phyloP scores from a whole-genome alignment of 1,139 yeast species.

The Fermentozyma sake region DNA sequence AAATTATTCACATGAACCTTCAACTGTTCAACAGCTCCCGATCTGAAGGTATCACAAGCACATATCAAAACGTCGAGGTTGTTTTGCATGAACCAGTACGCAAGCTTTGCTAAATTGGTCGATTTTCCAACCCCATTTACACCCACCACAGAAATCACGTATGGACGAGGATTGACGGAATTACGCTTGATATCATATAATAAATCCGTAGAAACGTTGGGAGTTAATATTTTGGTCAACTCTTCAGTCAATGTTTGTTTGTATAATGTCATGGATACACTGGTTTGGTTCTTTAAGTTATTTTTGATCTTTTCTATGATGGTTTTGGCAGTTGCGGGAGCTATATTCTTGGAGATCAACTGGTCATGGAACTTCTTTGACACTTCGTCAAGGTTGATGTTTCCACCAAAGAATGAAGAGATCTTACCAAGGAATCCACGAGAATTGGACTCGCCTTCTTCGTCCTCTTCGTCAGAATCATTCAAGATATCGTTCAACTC shows the following conservation, averaged over 20 bases:
- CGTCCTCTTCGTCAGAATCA: conserved; percentile 23
- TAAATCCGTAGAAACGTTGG: conserved; percentile 85
- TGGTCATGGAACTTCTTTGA: conserved; percentile 42
- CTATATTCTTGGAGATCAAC: conserved; percentile 39
- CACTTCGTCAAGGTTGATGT: conserved; percentile 34
- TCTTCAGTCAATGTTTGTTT: conserved; percentile 69
- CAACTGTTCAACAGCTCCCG: conserved; percentile 96
- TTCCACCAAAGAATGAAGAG: conserved; percentile 36
- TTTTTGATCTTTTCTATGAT: conserved; percentile 35
- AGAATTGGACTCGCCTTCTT: conserved; percentile 4
- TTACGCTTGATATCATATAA: conserved; percentile 72
- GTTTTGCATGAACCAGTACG: conserved; percentile 92
- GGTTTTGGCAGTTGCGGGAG: conserved; percentile 36
- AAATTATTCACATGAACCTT: conserved; percentile 89
- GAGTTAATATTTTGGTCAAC: conserved; percentile 79
- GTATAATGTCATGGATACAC: conserved; percentile 28
- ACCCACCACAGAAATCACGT: conserved; percentile 94
- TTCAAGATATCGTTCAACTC: conserved; percentile 41
- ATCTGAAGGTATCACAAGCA: conserved; percentile 96
- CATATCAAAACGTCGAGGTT: conserved; percentile 83
- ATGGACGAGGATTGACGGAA: conserved; percentile 50
- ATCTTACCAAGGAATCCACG: conserved; percentile 29
- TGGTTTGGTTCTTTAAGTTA: conserved; percentile 24
- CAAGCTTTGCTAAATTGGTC: conserved; percentile 88
- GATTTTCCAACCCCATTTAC: conserved; percentile 98